Base-by-base conservation (phyloP, 169 alveolate genomes). In the Plasmodium inui region DNA sequence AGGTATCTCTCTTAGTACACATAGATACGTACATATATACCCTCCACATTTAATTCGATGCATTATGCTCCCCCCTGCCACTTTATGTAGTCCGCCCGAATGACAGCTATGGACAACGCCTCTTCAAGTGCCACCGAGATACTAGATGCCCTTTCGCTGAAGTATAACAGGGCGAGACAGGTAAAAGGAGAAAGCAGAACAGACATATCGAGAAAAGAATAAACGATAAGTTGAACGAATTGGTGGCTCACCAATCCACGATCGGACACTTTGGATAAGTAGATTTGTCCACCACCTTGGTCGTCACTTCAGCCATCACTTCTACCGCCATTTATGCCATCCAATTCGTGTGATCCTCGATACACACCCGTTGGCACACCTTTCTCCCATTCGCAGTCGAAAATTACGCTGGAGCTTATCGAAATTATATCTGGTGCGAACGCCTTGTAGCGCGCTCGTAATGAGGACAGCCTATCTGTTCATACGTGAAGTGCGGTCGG, bases 391-490 rank as follows among this genome's bases (percentile, higher is more conserved):
- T 5, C 17, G 22, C 41, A 86, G 97, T 97, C 99, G n/a, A 97
- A 97, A 96, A 98, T 98, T 82, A 98, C 99, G 50, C 95, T 97
- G 89, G 99, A 98, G 96, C 97, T 98, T 72, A 96, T 97, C 50
- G 99, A 98, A 95, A 98, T 98, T 93, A 98, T 98, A 92, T 98
- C 99, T 12, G 99, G 99, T 39, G 99, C 99, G 32, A 96, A 97
- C 82, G 99, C 99, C 53, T 95, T 97, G 71, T 96, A 96, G 82
- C 6, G 41, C n/a, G 2, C n/a, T 78, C 30, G 76, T 61, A 61
- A 81, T 26, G 28, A 83, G 53, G 74, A 61, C 7, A 83, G 14
- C 5, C 19, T 19, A 28, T 17, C 30, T 34, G 17, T 46, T 80
- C 28, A 80, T 7, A 22, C 57, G 30, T 14, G 55, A 80, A 80